A percentile compares a stretch with the other conserved stretches of the same genome.
phyloP scores from a whole-genome alignment of 352 stramenopile species.

The Phytophthora cactorum region DNA sequence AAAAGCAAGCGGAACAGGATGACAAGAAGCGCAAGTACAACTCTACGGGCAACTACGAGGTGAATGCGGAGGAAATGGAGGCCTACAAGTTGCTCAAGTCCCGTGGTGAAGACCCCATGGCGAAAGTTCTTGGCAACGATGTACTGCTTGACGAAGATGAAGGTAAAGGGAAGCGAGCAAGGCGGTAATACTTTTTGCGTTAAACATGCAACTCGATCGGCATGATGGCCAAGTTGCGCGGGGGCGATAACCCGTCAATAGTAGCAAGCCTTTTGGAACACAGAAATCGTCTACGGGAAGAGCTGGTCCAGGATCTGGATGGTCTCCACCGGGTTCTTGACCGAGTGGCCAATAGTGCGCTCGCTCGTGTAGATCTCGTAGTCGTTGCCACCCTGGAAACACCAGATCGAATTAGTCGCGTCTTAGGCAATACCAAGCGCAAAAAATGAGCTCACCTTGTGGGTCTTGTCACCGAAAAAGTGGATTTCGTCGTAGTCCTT shows the following conservation, averaged over 20 bases:
- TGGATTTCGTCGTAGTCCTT: slow-evolving; percentile 99
- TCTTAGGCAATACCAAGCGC: slow-evolving; percentile 7
- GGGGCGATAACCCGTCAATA: slow-evolving; percentile 18
- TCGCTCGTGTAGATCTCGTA: slow-evolving; percentile 98
- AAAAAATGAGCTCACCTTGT: slow-evolving; percentile 65
- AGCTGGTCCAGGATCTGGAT: slow-evolving; percentile 96
- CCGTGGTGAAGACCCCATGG: slow-evolving; percentile 93
- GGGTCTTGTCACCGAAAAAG: slow-evolving; percentile 99
- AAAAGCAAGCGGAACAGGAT: slow-evolving; percentile 50
- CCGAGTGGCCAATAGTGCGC: slow-evolving; percentile 97
- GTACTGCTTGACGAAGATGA: slow-evolving; percentile 50
- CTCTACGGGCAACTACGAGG: slow-evolving; percentile 89
- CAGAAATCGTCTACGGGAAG: slow-evolving; percentile 80
- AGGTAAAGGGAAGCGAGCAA: slow-evolving; percentile 31
- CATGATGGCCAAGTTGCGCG: slow-evolving; percentile 36
- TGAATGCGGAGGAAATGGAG: slow-evolving; percentile 97
- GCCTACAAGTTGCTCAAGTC: slow-evolving; percentile 94
- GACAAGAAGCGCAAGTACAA: slow-evolving; percentile 96
- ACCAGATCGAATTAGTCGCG: slow-evolving; percentile 11
- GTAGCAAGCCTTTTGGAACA: slow-evolving; percentile 18
- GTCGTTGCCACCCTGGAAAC: slow-evolving; percentile 95
- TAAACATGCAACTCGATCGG: slow-evolving; percentile 27
- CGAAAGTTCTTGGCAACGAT: slow-evolving; percentile 83
- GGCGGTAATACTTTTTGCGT: slow-evolving; percentile 32
- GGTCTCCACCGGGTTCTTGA: slow-evolving; percentile 97